Conservation (phyloP, 2,329 filamentous ascomycete species). For the Dothidotthia symphoricarpi region DNA sequence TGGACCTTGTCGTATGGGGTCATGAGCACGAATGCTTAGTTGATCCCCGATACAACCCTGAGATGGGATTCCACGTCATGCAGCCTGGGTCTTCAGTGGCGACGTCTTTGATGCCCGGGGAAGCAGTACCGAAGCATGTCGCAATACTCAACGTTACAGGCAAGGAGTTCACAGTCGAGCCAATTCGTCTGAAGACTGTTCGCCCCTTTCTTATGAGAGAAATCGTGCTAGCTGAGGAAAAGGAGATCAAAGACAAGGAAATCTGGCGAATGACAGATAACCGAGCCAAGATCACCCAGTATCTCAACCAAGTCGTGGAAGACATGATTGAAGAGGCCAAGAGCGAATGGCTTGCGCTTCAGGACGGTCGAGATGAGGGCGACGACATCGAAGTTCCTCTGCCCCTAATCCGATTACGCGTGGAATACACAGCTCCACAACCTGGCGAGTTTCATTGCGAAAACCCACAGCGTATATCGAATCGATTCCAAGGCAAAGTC, state of each 20-base stretch:
- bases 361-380: constrained; percentile 53
- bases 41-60: constrained; percentile 75
- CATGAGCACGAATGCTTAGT: constrained; percentile 97
- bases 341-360: constrained; percentile 74
- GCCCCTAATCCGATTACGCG: constrained; percentile 83
- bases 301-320: constrained; percentile 75
- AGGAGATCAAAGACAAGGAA: constrained; percentile 70
- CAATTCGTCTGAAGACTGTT: constrained; percentile 81
- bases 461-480: constrained; percentile 94
- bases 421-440: constrained; percentile 83
- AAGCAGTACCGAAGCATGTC: constrained; percentile 88
- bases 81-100: constrained; percentile 96
- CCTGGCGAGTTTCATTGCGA: constrained; percentile 86
- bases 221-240: constrained; percentile 72
- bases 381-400: constrained; percentile 65
- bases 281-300: constrained; percentile 72
- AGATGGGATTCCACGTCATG: constrained; percentile 93
- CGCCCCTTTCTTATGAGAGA: constrained; percentile 88
- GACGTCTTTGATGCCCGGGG: constrained; percentile 84
- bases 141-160: constrained; percentile 82
- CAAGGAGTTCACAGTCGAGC: constrained; percentile 74
- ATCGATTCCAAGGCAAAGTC: constrained; percentile 83
- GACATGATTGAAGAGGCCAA: constrained; percentile 85
- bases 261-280: constrained; percentile 82
- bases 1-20: constrained; percentile 92